phyloP scores from a whole-genome alignment of 345 rosid genomes.

The Murraya paniculata region DNA sequence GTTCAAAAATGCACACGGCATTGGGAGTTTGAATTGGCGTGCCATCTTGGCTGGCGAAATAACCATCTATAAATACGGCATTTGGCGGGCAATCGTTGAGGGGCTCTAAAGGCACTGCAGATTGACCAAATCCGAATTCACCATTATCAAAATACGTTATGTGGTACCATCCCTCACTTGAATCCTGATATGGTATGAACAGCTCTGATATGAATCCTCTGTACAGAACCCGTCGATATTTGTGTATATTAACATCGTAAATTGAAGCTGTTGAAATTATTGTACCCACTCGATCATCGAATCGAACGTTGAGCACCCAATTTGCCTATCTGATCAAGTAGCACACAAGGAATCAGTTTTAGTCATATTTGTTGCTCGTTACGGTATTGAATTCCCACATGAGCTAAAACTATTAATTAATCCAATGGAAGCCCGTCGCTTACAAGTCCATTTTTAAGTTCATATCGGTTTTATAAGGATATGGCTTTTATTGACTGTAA shows the following conservation, averaged over 20 bases:
- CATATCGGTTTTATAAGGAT: too few relatives aligned
- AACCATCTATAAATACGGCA: conserved; percentile 46
- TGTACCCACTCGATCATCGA: conserved; percentile 41
- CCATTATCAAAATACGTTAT: conserved; percentile 40
- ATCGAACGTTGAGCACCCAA: neutral
- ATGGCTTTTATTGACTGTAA: too few relatives aligned
- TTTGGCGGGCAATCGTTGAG: conserved; percentile 43
- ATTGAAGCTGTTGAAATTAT: conserved; percentile 46
- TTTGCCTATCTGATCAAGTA: neutral
- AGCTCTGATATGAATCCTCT: conserved; percentile 52
- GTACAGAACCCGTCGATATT: conserved; percentile 42
- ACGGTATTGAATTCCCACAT: too few relatives aligned
- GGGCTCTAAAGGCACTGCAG: conserved; percentile 41
- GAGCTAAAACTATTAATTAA: too few relatives aligned
- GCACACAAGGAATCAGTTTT: too few relatives aligned
- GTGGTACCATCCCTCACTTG: conserved; percentile 41
- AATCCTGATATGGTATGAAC: conserved; percentile 56
- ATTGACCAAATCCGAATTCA: conserved; percentile 47
- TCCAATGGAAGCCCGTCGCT: too few relatives aligned
- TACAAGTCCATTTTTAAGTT: too few relatives aligned
- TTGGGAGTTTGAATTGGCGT: conserved; percentile 25
- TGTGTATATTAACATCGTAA: conserved; percentile 35
- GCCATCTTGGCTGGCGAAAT: conserved; percentile 43
- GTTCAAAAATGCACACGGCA: conserved; percentile 47
- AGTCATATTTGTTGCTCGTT: too few relatives aligned